Conservation (phyloP, 768 basidiomycete genomes). For the Kwoniella europaea region DNA sequence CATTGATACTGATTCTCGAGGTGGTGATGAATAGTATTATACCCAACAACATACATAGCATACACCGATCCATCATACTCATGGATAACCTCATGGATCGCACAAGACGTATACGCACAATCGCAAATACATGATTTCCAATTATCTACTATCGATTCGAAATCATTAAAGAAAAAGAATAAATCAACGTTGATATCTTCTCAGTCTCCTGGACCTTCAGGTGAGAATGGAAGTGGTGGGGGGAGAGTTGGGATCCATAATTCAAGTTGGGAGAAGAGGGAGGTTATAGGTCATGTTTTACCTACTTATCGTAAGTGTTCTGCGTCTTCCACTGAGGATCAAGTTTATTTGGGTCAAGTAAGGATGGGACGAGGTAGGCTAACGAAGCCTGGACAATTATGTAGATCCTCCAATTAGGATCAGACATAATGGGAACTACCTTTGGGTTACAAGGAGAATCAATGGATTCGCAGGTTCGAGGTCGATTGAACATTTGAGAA, state of each 20-base stretch:
- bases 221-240: constrained; percentile 1
- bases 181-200: constrained; percentile 10
- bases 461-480: constrained; percentile 13
- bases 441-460: constrained; percentile 30
- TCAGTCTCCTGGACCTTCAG: not conserved
- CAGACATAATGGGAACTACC: constrained; percentile 29
- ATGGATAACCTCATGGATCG: constrained; percentile 44
- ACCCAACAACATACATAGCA: constrained; percentile 40
- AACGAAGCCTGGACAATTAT: not conserved
- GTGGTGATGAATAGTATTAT: constrained; percentile 23
- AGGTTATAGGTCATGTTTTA: constrained; percentile 38
- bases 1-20: not conserved
- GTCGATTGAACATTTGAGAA: constrained; percentile 7
- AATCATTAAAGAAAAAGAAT: constrained; percentile 17
- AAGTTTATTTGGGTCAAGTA: not conserved
- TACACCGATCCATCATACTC: constrained; percentile 32
- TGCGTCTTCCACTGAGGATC: not conserved
- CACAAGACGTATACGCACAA: constrained; percentile 41
- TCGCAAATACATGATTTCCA: constrained; percentile 38
- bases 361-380: too few species aligned
- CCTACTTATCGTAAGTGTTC: constrained; percentile 36
- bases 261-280: constrained; percentile 28
- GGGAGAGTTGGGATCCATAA: constrained; percentile 19
- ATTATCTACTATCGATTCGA: constrained; percentile 31
- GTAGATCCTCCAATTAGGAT: constrained; percentile 23